phyloP scores from a whole-genome alignment of 2,329 filamentous ascomycete species.

The Paraconiothyrium sp. region DNA sequence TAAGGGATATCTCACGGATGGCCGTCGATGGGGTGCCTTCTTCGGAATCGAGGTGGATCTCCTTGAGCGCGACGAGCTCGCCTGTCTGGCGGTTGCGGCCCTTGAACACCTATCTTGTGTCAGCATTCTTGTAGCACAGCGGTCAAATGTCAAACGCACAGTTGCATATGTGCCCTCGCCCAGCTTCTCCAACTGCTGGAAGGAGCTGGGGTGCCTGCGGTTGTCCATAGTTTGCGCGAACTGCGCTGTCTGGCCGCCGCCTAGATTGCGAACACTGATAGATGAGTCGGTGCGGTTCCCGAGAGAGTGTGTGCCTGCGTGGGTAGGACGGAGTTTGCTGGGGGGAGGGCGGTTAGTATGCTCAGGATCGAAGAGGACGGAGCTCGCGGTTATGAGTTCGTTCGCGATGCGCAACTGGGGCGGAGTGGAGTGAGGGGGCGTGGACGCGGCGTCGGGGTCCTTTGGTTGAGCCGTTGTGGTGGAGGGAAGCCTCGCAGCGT shows the following conservation, averaged over 20 bases:
- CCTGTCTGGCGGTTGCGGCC: conserved; percentile 96
- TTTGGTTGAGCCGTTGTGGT: conserved; percentile 18
- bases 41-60: conserved; percentile 98
- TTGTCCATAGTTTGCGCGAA: conserved; percentile 75
- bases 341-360: conserved; percentile 58
- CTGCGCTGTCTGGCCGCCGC: conserved; percentile 52
- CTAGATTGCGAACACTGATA: conserved; percentile 59
- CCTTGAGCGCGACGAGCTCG: conserved; percentile 94
- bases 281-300: conserved; percentile 61
- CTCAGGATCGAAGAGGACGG: conserved; percentile 60
- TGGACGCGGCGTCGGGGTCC: conserved; percentile 21
- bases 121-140: conserved; percentile 21
- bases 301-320: conserved; percentile 59
- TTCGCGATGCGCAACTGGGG: conserved; percentile 54
- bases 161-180: conserved; percentile 99
- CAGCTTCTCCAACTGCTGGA: conserved; percentile 98
- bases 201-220: conserved; percentile 91
- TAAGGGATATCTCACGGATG: conserved; percentile 97
- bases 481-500: conserved; percentile 11
- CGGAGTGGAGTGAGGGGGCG: conserved; percentile 35
- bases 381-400: conserved; percentile 59
- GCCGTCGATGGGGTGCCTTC: conserved; percentile 97
- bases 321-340: conserved; percentile 56
- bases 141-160: conserved; percentile 62
- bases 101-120: conserved; percentile 85